A percentile compares a stretch with the other conserved stretches of the same genome.
Evolutionary conservation across 2,329 filamentous ascomycete species (phyloP).

Genomic region (Verticillium nonalfalfae): DNA sequence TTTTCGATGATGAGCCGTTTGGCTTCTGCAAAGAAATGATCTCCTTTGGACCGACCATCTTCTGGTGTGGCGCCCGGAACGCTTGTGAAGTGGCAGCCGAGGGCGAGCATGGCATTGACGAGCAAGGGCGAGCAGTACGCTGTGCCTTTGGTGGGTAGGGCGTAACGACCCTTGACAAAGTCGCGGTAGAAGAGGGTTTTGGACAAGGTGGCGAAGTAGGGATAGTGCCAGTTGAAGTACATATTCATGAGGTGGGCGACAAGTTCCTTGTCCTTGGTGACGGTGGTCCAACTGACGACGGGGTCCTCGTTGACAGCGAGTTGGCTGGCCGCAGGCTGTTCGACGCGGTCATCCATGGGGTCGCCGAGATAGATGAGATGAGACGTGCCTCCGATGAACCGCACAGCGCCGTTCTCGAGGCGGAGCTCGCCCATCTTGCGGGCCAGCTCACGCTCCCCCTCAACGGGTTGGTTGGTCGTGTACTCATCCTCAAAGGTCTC

Average conservation of each 20-base stretch:
- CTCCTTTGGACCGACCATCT: constrained; percentile 80
- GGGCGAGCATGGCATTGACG: constrained; percentile 87
- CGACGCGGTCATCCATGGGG: constrained; percentile 28
- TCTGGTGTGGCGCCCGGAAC: constrained; percentile 60
- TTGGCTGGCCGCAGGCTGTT: constrained; percentile 37
- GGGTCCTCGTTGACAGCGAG: constrained; percentile 56
- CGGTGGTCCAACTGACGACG: constrained; percentile 78
- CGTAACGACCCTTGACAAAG: constrained; percentile 65
- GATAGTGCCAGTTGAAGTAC: constrained; percentile 98
- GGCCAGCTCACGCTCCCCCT: constrained; percentile 73
- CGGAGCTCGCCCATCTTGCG: constrained; percentile 90
- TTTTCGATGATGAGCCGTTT: constrained; percentile 85
- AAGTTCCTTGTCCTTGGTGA: constrained; percentile 72
- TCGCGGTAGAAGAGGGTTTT: constrained; percentile 83
- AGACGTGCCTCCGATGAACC: constrained; percentile 91
- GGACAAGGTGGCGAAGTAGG: constrained; percentile 88
- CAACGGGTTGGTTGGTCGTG: constrained; percentile 24
- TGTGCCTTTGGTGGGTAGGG: constrained; percentile 43
- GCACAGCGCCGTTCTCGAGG: constrained; percentile 78
- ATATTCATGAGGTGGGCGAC: constrained; percentile 87
- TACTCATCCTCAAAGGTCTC: constrained; percentile 24
- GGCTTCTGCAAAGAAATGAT: constrained; percentile 93
- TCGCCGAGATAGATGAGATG: constrained; percentile 77
- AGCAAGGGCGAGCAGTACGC: constrained; percentile 83
- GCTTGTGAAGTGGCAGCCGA: constrained; percentile 90